Evolutionary conservation across 2,329 filamentous ascomycete genomes (phyloP), one percentile per base, ranked within the genome.

Genomic region (Microdochium bolleyi): DNA sequence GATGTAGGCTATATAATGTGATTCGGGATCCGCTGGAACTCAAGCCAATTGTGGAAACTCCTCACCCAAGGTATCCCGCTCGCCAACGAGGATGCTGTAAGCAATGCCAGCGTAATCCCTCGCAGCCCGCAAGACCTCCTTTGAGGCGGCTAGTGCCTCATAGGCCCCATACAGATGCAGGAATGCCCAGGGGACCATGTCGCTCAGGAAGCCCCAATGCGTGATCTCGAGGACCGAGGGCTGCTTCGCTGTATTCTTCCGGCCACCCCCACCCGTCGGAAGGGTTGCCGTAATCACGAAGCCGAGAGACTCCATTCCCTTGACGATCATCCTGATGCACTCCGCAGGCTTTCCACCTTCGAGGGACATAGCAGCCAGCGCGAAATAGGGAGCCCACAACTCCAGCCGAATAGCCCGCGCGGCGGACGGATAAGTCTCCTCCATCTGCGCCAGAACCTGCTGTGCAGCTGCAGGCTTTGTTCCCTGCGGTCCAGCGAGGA

Each of bases 41-140:
- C 11, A 30, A 30, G 27, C 41, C 16, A 60, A 62, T 63, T 49
- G 49, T 4, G 54, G 53, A 41, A 51, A 56, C 5, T 34, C 16
- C 2, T 24, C 24, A 10, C 41, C 49, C 30, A 62, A 24, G 2
- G 56, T 59, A 16, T 58, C 56, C 7, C 54, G 54, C 52, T 67
- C 64, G 5, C 65, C 67, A 13, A 56, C 52, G 4, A 50, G 41
- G 10, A 69, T 64, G 11, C 54, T 56, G 50, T 66, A 67, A 1
- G 55, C 52, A 9, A 56, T 56, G 0, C 49, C 48, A 1, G 58
- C 58, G 44, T 64, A 66, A 1, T 44, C 10, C 34, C 55, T 58
- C 7, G 52, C 57, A 7, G 51, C 41, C 11, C 44, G 22, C 24
- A 57, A 60, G 11, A 65, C 49, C 48, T 61, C 57, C 10, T 5